Base-by-base conservation (phyloP, 106 monocot species). In the Apostasia shenzhenica region DNA sequence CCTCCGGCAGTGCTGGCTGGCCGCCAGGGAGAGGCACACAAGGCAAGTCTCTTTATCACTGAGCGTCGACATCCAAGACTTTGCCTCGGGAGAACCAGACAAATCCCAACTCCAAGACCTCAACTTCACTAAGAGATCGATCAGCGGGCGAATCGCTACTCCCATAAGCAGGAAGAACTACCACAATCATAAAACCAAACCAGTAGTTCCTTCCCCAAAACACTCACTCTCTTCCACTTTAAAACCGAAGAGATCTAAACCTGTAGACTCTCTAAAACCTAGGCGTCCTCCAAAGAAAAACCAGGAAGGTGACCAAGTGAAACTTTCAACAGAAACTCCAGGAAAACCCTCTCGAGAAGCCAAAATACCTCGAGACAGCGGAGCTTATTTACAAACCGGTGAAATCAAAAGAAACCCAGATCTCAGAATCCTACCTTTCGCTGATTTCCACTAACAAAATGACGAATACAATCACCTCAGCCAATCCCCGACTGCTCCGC, bases 111-210 rank as follows among this genome's bases (percentile, higher is more conserved):
- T 58, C 76, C 81, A 78, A 59, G 80, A 78, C 41, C 78, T 48
- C 45, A 81, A 59, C 63, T 79, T 82, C 45, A 57, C 72, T 37
- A 76, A 8, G 50, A 74, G 57, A 62, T 80, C 78, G 53, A 70
- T 46, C 42, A 81, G 26, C 13, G 65, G 43, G 54, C 70, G 47
- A 47, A 73, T 70, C 6, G 74, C 54, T 60, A 82, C 41, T 78
- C 83, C 82, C 82, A 85, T 78, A 75, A 70, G 37, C 48, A 7
- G 52, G 41, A 75, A 48, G 67, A 52, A 77, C 81, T 54, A 70
- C 78, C 52, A 50, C 52, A 49, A n/a, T 66, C 57, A 73, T 71
- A 69, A 75, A 80, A 64, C 64, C 14, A 67, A 48, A 52, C 60
- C 48, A 67, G 76, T 66, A 81, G 73, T 54, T 80, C 66, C 73